Evolutionary conservation across 2,329 filamentous ascomycete species (phyloP).

Genomic region (Pseudogymnoascus sp.): DNA sequence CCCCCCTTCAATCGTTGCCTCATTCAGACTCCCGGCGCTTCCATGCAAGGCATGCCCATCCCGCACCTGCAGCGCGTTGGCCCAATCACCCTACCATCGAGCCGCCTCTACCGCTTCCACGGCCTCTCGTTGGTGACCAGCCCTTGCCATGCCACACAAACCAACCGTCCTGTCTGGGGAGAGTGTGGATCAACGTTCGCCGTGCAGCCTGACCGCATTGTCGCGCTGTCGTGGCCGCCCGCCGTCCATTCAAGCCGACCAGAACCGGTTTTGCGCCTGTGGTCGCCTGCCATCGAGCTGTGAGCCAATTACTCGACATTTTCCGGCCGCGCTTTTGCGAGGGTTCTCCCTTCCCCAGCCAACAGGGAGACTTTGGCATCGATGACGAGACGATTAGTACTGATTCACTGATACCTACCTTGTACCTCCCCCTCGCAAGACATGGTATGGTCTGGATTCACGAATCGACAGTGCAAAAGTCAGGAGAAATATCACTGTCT

Average conservation of each 20-base stretch:
- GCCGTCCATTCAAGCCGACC: conserved; percentile 4
- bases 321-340: background rate
- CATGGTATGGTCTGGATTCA: conserved; percentile 1
- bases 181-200: background rate
- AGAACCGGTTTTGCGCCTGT: conserved; percentile 7
- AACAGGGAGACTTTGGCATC: background rate
- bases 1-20: background rate
- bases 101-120: conserved; percentile 2
- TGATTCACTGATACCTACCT: background rate
- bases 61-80: background rate
- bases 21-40: conserved; percentile 9
- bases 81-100: conserved; percentile 9
- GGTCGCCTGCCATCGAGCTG: background rate
- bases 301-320: conserved; percentile 1
- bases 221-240: background rate
- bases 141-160: background rate
- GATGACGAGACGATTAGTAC: background rate
- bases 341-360: background rate
- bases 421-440: no score
- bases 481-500: background rate
- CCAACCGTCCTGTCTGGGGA: background rate
- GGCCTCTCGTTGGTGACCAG: conserved; percentile 6
- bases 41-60: conserved; percentile 8
- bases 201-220: background rate
- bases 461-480: background rate